Percentiles rank a stretch among this genome's conserved stretches.
phyloP scores from a whole-genome alignment of 2,329 filamentous ascomycete species.

The Hypoxylon sp. region DNA sequence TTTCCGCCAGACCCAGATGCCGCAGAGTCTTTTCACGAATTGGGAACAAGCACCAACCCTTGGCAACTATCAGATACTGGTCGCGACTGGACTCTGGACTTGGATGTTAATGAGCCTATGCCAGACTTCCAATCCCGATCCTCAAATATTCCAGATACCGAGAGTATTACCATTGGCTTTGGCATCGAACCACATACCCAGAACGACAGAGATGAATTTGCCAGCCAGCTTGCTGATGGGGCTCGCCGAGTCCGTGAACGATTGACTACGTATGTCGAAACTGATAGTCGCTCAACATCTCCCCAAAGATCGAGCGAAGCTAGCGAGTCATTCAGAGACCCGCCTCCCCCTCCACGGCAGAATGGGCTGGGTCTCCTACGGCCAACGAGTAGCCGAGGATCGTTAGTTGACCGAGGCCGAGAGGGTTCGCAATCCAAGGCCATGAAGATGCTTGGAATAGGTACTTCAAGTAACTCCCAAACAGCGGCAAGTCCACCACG shows the following conservation, averaged over 20 bases:
- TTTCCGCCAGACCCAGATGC: conserved; percentile 55
- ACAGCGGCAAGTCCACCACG: conserved; percentile 33
- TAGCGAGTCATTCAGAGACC: conserved; percentile 48
- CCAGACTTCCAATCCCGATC: conserved; percentile 42
- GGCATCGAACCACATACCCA: not conserved
- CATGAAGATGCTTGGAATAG: conserved; percentile 72
- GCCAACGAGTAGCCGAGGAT: conserved; percentile 76
- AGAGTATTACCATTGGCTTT: conserved; percentile 2
- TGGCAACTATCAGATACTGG: conserved; percentile 58
- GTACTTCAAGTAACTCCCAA: conserved; percentile 55
- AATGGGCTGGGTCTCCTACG: conserved; percentile 75
- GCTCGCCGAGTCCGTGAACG: conserved; percentile 80
- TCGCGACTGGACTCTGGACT: conserved; percentile 47
- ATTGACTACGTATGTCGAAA: conserved; percentile 76
- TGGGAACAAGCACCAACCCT: conserved; percentile 57
- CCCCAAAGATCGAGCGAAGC: conserved; percentile 55
- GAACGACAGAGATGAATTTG: conserved; percentile 73
- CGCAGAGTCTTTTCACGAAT: conserved; percentile 49
- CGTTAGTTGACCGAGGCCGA: conserved; percentile 65
- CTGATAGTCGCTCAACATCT: conserved; percentile 66
- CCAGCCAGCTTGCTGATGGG: conserved; percentile 77
- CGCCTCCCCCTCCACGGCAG: conserved; percentile 56
- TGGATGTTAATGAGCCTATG: conserved; percentile 50
- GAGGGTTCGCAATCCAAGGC: conserved; percentile 65
- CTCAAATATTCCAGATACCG: conserved; percentile 28